Evolutionary conservation across 129 eudicot genomes (phyloP).

Genomic region (Flaveria robusta): DNA sequence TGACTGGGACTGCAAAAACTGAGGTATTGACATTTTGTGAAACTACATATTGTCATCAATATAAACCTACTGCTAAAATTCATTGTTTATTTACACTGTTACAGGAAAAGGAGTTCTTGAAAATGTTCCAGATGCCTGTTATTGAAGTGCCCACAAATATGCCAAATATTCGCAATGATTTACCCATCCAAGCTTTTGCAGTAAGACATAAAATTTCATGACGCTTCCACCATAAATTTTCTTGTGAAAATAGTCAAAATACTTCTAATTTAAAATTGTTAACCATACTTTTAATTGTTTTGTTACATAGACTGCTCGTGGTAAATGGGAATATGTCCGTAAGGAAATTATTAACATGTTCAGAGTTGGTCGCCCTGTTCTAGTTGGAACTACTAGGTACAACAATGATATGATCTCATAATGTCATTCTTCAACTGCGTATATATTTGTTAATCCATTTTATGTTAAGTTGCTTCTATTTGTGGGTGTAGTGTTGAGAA

Average conservation of each 20-base stretch:
- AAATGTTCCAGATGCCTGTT: slow-evolving; percentile 93
- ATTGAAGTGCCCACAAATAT: slow-evolving; percentile 98
- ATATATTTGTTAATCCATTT: neutral
- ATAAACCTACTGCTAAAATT: neutral
- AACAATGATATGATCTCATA: slow-evolving; percentile 19
- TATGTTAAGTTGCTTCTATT: neutral
- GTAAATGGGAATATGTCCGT: slow-evolving; percentile 86
- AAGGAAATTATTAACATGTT: slow-evolving; percentile 85
- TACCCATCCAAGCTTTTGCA: slow-evolving; percentile 95
- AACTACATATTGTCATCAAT: slow-evolving; percentile 4
- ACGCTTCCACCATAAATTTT: neutral
- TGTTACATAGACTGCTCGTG: slow-evolving; percentile 74
- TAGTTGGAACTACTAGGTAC: slow-evolving; percentile 99
- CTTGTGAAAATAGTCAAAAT: neutral
- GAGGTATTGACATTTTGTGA: slow-evolving; percentile 58
- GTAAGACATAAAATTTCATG: slow-evolving; percentile 51
- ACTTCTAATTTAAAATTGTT: neutral
- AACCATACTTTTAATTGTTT: slow-evolving; percentile 23
- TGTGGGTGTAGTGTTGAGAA: slow-evolving; percentile 86
- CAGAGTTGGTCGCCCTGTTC: slow-evolving; percentile 89
- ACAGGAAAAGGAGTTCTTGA: slow-evolving; percentile 95
- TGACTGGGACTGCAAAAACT: slow-evolving; percentile 99
- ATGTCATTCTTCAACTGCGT: slow-evolving; percentile 11
- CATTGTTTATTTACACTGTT: slow-evolving; percentile 25
- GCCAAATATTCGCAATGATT: slow-evolving; percentile 83